Conservation (phyloP, 2,329 filamentous ascomycete species). For the Xylariaceae sp. region DNA sequence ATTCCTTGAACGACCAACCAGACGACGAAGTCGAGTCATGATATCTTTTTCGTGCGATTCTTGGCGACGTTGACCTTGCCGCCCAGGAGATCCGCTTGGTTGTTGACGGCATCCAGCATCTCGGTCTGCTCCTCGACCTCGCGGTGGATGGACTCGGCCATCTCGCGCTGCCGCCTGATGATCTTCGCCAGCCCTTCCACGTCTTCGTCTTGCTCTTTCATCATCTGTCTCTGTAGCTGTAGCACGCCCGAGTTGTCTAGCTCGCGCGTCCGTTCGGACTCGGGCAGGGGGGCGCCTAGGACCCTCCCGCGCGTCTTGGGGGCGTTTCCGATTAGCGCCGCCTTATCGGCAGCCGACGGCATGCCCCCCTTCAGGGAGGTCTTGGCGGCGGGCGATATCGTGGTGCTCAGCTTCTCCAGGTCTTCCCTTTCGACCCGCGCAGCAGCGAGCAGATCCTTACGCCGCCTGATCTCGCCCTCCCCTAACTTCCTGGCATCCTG, state of each 20-base stretch:
- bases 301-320: conserved; percentile 59
- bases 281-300: conserved; percentile 70
- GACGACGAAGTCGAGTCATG: conserved; percentile 27
- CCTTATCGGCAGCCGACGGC: conserved; percentile 52
- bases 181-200: conserved; percentile 70
- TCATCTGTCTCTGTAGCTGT: conserved; percentile 73
- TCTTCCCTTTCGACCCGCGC: conserved; percentile 76
- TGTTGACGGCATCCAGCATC: conserved; percentile 68
- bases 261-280: conserved; percentile 77
- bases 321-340: conserved; percentile 49
- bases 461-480: conserved; percentile 72
- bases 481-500: conserved; percentile 61
- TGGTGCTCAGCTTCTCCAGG: conserved; percentile 72
- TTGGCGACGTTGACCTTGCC: conserved; percentile 76
- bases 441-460: conserved; percentile 70
- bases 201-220: conserved; percentile 74
- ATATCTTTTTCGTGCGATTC: conserved; percentile 69
- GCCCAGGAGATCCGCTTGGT: conserved; percentile 66
- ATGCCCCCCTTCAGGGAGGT: conserved; percentile 55
- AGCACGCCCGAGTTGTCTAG: conserved; percentile 75
- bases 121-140: conserved; percentile 73
- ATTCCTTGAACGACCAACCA: conserved; percentile 16
- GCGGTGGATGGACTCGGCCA: conserved; percentile 74
- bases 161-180: conserved; percentile 73
- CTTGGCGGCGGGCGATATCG: conserved; percentile 37